Evolutionary conservation across 164 flowering plant species (phyloP).

Genomic region (Nelumbo lutea): DNA sequence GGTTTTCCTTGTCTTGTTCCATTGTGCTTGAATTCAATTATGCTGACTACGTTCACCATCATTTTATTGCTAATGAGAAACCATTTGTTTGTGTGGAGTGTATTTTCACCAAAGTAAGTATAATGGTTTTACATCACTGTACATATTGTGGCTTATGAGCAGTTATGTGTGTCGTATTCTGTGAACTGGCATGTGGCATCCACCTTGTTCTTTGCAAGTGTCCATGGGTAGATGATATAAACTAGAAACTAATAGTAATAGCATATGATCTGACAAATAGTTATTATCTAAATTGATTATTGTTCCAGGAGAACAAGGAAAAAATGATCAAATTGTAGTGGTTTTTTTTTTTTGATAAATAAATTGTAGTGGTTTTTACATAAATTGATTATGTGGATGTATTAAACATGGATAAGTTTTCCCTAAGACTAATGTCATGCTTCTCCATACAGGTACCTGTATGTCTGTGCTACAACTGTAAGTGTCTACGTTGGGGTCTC

Average conservation of each 20-base stretch:
- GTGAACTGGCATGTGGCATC: background rate
- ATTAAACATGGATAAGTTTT: background rate
- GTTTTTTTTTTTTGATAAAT: background rate
- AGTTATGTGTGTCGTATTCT: background rate
- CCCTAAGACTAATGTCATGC: background rate
- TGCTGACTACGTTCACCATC: slow-evolving; percentile 64
- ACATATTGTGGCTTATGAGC: background rate
- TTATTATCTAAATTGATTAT: background rate
- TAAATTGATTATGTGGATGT: background rate
- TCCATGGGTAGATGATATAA: background rate
- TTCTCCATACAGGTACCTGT: slow-evolving; percentile 58
- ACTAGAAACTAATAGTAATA: too few species aligned
- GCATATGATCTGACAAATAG: background rate
- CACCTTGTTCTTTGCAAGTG: background rate
- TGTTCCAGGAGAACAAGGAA: background rate
- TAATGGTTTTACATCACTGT: background rate
- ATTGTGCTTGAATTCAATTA: slow-evolving; percentile 66
- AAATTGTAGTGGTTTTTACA: background rate
- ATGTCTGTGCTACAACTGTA: slow-evolving; percentile 63
- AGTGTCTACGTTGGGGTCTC: slow-evolving; percentile 59
- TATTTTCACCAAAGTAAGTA: slow-evolving; percentile 97
- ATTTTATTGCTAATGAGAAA: slow-evolving; percentile 85
- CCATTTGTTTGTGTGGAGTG: slow-evolving; percentile 95
- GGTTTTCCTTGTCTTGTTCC: slow-evolving; percentile 80
- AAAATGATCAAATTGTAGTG: background rate